Evolutionary conservation across 2,329 filamentous ascomycete genomes (phyloP).

Genomic region (Penicillium sp.): DNA sequence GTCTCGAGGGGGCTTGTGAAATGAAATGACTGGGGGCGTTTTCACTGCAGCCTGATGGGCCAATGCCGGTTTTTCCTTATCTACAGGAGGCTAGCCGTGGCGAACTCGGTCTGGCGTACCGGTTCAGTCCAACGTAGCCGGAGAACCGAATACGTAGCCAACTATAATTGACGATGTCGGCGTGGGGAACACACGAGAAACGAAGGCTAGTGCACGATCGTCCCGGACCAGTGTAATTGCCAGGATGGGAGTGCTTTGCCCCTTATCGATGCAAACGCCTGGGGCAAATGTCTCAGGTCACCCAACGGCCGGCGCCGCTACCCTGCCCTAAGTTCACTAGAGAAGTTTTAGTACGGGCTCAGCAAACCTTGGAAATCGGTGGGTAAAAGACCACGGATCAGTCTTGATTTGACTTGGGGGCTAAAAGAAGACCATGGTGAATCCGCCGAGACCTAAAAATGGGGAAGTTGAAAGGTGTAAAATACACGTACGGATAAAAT

Average conservation of each 20-base stretch:
- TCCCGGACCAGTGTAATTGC: background rate
- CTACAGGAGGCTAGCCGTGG: background rate
- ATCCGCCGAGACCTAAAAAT: background rate
- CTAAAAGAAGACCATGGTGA: no score
- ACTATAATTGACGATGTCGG: background rate
- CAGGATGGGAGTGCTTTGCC: background rate
- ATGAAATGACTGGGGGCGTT: background rate
- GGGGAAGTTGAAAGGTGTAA: background rate
- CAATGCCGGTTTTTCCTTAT: background rate
- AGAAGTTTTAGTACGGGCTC: background rate
- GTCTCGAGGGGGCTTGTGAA: background rate
- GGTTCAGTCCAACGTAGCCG: background rate
- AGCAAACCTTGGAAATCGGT: background rate
- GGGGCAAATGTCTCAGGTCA: conserved; percentile 13
- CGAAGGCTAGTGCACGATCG: background rate
- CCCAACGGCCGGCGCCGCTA: background rate
- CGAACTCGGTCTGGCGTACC: background rate
- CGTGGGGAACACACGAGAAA: background rate
- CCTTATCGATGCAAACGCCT: conserved; percentile 12
- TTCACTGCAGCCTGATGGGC: background rate
- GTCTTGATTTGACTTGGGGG: no score
- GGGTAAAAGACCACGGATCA: background rate
- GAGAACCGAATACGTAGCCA: no score
- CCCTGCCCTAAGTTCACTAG: background rate
- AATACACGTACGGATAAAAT: background rate